Evolutionary conservation across 2,329 filamentous ascomycete genomes (phyloP).

Genomic region (Colletotrichum sp.): DNA sequence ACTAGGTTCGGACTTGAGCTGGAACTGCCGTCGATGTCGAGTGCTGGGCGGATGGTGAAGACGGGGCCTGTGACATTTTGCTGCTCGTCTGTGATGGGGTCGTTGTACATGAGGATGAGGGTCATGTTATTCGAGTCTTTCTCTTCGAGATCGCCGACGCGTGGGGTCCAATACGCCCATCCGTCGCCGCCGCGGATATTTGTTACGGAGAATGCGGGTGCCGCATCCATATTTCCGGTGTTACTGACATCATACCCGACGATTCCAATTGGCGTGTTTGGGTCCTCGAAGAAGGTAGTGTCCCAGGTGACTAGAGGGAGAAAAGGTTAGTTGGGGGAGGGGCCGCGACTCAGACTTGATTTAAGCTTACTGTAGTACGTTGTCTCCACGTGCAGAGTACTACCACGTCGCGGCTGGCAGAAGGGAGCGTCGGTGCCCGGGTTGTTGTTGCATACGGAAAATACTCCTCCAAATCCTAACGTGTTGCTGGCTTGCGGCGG

Average conservation of each 20-base stretch:
- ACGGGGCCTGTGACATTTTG: conserved; percentile 25
- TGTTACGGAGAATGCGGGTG: conserved; percentile 19
- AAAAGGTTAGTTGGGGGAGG: background rate
- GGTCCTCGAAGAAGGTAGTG: conserved; percentile 26
- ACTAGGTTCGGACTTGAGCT: conserved; percentile 17
- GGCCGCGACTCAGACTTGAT: background rate
- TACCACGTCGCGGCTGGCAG: conserved; percentile 34
- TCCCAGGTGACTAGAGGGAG: conserved; percentile 36
- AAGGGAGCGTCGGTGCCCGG: conserved; percentile 32
- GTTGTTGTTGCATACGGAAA: conserved; percentile 30
- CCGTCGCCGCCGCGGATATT: conserved; percentile 28
- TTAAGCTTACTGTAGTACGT: conserved; percentile 37
- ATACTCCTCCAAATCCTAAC: conserved; percentile 29
- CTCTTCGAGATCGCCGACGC: conserved; percentile 26
- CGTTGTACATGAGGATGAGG: conserved; percentile 26
- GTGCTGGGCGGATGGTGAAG: conserved; percentile 22
- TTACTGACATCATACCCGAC: conserved; percentile 17
- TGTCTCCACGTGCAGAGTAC: conserved; percentile 28
- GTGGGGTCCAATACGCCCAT: conserved; percentile 30
- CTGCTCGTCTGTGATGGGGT: conserved; percentile 19
- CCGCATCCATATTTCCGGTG: conserved; percentile 8
- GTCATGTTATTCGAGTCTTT: conserved; percentile 17
- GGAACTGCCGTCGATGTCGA: background rate
- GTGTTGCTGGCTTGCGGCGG: conserved; percentile 32
- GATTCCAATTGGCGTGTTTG: conserved; percentile 23